A percentile compares a stretch with the other conserved stretches of the same genome.
Conservation (phyloP, 2,329 filamentous ascomycete genomes). For the Calonectria honghensis region DNA sequence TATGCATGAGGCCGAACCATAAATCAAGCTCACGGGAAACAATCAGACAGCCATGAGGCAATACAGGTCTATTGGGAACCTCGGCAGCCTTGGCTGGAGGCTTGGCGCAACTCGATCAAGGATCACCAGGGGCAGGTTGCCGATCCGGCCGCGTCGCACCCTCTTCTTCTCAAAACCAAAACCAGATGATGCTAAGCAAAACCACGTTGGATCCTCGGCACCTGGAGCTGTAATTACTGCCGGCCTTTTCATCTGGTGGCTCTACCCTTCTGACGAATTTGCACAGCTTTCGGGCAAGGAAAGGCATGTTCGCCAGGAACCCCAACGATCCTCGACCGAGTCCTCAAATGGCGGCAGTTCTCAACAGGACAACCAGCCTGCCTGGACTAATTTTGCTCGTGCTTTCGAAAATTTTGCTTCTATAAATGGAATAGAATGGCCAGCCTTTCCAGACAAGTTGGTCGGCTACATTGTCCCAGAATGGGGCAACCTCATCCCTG, state of each 20-base stretch:
- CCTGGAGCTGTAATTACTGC: constrained; percentile 59
- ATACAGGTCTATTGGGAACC: constrained; percentile 49
- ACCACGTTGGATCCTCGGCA: constrained; percentile 52
- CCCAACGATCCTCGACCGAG: constrained; percentile 41
- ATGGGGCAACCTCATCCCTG: constrained; percentile 87
- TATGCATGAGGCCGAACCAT: constrained; percentile 29
- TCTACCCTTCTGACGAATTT: constrained; percentile 67
- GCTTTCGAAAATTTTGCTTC: constrained; percentile 73
- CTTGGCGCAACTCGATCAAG: constrained; percentile 45
- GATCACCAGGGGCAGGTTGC: constrained; percentile 35
- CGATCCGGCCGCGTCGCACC: constrained; percentile 42
- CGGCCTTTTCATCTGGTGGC: constrained; percentile 64
- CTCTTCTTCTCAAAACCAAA: constrained; percentile 46
- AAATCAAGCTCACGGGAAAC: constrained; percentile 18
- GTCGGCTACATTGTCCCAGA: constrained; percentile 85
- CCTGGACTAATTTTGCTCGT: constrained; percentile 69
- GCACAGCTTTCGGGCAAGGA: constrained; percentile 57
- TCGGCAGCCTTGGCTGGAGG: constrained; percentile 46
- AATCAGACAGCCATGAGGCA: constrained; percentile 47
- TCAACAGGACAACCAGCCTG: constrained; percentile 58
- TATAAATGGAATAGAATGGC: constrained; percentile 74
- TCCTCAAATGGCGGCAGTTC: constrained; percentile 44
- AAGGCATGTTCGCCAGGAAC: constrained; percentile 34
- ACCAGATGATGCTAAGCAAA: constrained; percentile 44
- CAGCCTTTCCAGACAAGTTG: constrained; percentile 73